Evolutionary conservation across 768 basidiomycete genomes (phyloP).

Genomic region (Hygrophoropsis aurantiaca): DNA sequence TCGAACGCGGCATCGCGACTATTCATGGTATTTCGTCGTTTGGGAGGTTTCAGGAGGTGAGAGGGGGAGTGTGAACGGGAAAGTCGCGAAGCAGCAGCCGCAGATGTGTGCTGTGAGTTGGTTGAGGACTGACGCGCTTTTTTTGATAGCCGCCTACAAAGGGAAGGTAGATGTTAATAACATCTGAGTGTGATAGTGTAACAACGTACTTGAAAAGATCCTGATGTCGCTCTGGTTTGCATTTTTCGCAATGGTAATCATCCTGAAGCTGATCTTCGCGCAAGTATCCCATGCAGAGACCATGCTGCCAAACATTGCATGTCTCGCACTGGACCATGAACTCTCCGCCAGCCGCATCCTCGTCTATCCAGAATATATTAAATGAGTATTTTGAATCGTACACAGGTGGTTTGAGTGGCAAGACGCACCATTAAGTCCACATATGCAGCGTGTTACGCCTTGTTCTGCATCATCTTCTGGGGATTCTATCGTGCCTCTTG

Average conservation of each 20-base stretch:
- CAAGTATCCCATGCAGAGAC: constrained; percentile 91
- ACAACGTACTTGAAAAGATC: constrained; percentile 76
- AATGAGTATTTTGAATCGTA: constrained; percentile 19
- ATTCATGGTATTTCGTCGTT: constrained; percentile 96
- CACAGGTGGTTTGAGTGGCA: constrained; percentile 4
- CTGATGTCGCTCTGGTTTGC: constrained; percentile 81
- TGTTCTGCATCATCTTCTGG: constrained; percentile 48
- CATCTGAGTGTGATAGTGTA: constrained; percentile 6
- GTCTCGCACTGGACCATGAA: constrained; percentile 98
- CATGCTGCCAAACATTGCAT: constrained; percentile 98
- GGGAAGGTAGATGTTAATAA: constrained; percentile 13
- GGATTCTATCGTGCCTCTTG: constrained; percentile 34
- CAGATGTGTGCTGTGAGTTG: constrained; percentile 55
- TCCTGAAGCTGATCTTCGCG: constrained; percentile 70
- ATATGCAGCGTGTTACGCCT: constrained; percentile 79
- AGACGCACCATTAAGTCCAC: constrained; percentile 73
- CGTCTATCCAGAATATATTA: constrained; percentile 45
- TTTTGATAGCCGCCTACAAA: constrained; percentile 59
- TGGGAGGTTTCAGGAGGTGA: constrained; percentile 63
- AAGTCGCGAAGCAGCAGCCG: constrained; percentile 49
- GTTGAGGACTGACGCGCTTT: constrained; percentile 64
- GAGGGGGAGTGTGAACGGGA: constrained; percentile 77
- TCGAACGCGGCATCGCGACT: constrained; percentile 94
- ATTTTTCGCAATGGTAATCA: constrained; percentile 93
- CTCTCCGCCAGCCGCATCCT: constrained; percentile 82